These are phyloP conservation scores for Populus hybrid DNA, from an alignment of 441 rosid species.

Conservation along the genomic window DNA sequence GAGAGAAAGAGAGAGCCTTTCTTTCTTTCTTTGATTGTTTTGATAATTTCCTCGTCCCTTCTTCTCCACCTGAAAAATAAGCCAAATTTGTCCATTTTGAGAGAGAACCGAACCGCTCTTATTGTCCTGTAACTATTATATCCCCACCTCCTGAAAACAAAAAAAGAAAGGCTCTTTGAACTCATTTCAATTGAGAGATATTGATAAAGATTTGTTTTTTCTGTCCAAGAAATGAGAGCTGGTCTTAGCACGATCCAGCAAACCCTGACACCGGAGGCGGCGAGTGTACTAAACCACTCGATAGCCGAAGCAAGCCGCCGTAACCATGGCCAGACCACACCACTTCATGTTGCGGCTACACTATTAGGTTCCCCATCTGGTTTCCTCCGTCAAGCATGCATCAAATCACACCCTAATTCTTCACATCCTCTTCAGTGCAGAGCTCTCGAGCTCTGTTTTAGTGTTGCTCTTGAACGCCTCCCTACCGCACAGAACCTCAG, in stretches of 20 bases:
- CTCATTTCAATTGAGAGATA: neutral
- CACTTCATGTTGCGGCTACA: conserved; percentile 90
- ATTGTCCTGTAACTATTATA: neutral
- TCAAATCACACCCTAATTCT: conserved; percentile 91
- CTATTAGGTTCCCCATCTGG: conserved; percentile 77
- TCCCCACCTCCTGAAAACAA: neutral
- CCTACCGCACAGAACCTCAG: conserved; percentile 54
- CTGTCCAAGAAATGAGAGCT: conserved; percentile 61
- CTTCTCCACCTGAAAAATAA: neutral
- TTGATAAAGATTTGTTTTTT: neutral
- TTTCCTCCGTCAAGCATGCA: conserved; percentile 87
- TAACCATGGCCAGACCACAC: conserved; percentile 90
- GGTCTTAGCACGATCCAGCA: conserved; percentile 92
- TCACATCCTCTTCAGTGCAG: conserved; percentile 97
- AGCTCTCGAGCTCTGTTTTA: conserved; percentile 95
- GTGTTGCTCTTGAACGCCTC: conserved; percentile 92
- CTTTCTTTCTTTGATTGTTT: neutral
- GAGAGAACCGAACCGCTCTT: neutral
- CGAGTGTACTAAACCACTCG: conserved; percentile 76
- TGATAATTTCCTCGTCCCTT: neutral
- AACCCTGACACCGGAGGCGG: conserved; percentile 94
- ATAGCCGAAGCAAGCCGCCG: conserved; percentile 86
- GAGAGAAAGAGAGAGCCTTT: neutral
- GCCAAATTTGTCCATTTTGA: neutral
- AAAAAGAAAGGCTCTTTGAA: neutral